Evolutionary conservation across 768 basidiomycete species (phyloP), one percentile per base, ranked within the genome.

Genomic region (Cystobasidium onofrii): DNA sequence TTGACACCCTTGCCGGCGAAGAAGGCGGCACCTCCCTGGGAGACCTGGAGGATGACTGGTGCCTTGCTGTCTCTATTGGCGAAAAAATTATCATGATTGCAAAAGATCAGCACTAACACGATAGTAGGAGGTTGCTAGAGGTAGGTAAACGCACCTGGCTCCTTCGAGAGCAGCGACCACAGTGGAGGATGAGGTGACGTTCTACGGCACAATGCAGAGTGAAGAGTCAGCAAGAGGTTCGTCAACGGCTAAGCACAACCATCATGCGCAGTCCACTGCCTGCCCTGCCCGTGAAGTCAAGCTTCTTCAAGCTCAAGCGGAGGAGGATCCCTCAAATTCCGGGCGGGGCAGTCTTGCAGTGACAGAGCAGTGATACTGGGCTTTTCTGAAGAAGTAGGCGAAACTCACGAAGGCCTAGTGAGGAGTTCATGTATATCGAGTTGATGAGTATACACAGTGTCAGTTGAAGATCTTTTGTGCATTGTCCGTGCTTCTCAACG

Each of bases 21-120:
- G 86, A 89, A 97, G 65, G 94, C 95, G 75, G 87, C 86, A 79
- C 96, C 96, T 73, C 96, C 96, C 82, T 99, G 94, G 70, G 96
- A 99, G 76, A 94, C 88, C 81, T 98, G 96, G 79, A 97, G 84
- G 83, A 99, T 98, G 83, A 99, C 93, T 74, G 95, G 95, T 34
- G 95, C 86, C 82, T 98, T 97, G 86, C 90, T 87, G 82, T 97
- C 96, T 76, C 91, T 91, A 78, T 55, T 23, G 17, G 25, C 13
- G 3, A n/a, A 4, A 1, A 57, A 27, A n/a, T n/a, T 10, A 23
- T 1, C 17, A 25, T 52, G n/a, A 3, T 31, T 9, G 15, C 20
- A 44, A 44, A 27, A 41, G 15, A 66, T 7, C 12, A 63, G 62
- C 31, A 41, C 29, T 12, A 52, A 20, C 41, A 23, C 9, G 27